Evolutionary conservation across 2,329 filamentous ascomycete species (phyloP), one percentile per base, ranked within the genome.

Genomic region (Zymoseptoria crescenta): DNA sequence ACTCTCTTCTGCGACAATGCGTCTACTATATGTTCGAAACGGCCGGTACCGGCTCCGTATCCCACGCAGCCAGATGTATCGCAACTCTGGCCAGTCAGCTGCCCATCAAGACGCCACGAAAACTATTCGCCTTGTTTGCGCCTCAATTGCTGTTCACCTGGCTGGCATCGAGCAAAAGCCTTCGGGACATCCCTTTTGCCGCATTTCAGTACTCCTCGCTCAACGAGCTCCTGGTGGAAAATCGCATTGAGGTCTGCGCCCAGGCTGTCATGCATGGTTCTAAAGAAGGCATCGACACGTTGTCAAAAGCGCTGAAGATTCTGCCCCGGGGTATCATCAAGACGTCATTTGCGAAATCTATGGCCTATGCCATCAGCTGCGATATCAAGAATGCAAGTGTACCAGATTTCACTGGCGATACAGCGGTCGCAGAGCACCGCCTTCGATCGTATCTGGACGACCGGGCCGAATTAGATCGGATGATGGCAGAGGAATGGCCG

Each of bases 21-120:
- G 88, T 96, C 19, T 99, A 96, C 72, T 88, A 94, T 72, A 91
- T 97, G 21, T 96, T 97, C 67, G 94, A 97, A 72, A 91, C 88
- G 0, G 89, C 92, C 1, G 90, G 88, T 1, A 75, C 81, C 2
- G 74, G 77, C 9, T 87, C 88, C 6, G 79, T 81, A 20, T 76
- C 79, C 20, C 88, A 96, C 74, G 92, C 93, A 1, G 83, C 82
- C 57, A 81, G 81, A 55, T 95, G 90, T 66, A 79, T 96, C 50
- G 72, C 74, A 4, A 78, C 81, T 10, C 85, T 96, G 30, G 84
- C 92, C 3, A 74, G 72, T 10, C 79, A 81, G 0, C 80, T 96
- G 35, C 75, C 80, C 0, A 80, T 97, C 21, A 74, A 80, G 24
- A 83, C 84, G 51, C 80, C 91, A 0, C 83, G 81, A 65, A 82